Evolutionary conservation across 108 stramenopile species (phyloP).

Genomic region (Parietichytrium sp.): DNA sequence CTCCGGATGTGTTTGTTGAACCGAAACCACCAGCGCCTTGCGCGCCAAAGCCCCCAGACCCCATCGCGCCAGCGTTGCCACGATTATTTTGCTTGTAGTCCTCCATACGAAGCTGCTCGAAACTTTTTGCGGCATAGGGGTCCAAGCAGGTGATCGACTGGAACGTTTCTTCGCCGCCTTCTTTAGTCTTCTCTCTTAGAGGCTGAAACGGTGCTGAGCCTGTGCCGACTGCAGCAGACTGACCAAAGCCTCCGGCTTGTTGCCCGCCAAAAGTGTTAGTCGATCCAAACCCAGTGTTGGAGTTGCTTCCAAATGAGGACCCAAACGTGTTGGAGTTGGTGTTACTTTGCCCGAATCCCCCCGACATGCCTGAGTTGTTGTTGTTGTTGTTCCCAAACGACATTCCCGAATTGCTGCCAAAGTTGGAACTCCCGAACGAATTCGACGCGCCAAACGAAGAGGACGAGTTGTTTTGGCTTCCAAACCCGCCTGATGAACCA

Average conservation of each 20-base stretch:
- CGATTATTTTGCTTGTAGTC: constrained; percentile 72
- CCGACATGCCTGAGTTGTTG: too few species aligned
- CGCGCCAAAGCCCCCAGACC: constrained; percentile 55
- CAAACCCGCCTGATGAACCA: too few species aligned
- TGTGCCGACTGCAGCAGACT: constrained; percentile 51
- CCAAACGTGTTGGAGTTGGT: too few species aligned
- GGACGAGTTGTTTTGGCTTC: too few species aligned
- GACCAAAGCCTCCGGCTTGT: constrained; percentile 1
- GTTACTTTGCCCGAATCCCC: too few species aligned
- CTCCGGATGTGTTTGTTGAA: neutral
- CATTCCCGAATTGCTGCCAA: too few species aligned
- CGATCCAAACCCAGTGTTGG: neutral
- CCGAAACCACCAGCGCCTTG: constrained; percentile 33
- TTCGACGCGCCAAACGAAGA: too few species aligned
- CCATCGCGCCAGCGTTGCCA: neutral
- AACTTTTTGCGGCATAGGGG: constrained; percentile 74
- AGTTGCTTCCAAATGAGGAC: too few species aligned
- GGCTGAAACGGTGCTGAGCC: constrained; percentile 62
- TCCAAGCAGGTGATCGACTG: constrained; percentile 82
- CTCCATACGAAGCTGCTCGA: constrained; percentile 85
- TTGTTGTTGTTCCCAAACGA: too few species aligned
- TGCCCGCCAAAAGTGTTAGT: neutral
- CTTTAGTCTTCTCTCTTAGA: too few species aligned
- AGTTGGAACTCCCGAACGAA: too few species aligned
- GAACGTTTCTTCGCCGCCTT: constrained; percentile 64